Evolutionary conservation across 257 asterid species (phyloP), one percentile per base, ranked within the genome.

Genomic region (Leptodermis oblonga): DNA sequence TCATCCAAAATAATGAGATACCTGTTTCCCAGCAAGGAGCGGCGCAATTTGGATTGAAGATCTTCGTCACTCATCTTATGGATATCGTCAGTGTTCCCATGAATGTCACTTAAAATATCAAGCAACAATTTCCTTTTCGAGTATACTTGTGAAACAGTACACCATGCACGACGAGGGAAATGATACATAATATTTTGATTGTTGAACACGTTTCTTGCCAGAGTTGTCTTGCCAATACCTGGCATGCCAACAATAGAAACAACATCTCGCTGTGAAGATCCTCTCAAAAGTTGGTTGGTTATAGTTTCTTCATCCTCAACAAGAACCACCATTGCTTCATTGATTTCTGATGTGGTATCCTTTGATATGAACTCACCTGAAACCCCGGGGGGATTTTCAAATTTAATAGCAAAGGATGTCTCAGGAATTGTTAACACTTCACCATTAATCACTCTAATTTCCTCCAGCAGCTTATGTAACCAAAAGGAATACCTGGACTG

Each of bases 1-100:
- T 56, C 62, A 56, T 56, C 62, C 37, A 56, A 6, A 0, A 56
- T 80, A 28, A 87, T 28, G 55, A 87, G 55, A 64, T 79, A 85
- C 6, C 75, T 85, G 10, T 59, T 77, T 12, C 36, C 13, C 30
- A 28, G 17, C 62, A 56, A 26, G 62, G 18, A 28, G 9, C 39
- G 62, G 2, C 37, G 37, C 7, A 26, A 3, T 56, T 28, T 28
- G 25, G 62, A 56, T 26, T 56, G 62, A 13, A 56, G 62, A 25
- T 56, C 62, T 12, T 9, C 37, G 17, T 56, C 62, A 56, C 18
- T 56, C 62, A 56, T 26, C 2, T 1, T 0, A 11, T 3, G 37
- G 26, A 56, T 25, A 36, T 56, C 62, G 17, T 56, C 37, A 56
- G 39, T 56, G 2, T 7, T 7, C 36, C 62, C 62, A 2, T 28